phyloP scores from a whole-genome alignment of 2,329 filamentous ascomycete species.

The Helicocarpus griseus region DNA sequence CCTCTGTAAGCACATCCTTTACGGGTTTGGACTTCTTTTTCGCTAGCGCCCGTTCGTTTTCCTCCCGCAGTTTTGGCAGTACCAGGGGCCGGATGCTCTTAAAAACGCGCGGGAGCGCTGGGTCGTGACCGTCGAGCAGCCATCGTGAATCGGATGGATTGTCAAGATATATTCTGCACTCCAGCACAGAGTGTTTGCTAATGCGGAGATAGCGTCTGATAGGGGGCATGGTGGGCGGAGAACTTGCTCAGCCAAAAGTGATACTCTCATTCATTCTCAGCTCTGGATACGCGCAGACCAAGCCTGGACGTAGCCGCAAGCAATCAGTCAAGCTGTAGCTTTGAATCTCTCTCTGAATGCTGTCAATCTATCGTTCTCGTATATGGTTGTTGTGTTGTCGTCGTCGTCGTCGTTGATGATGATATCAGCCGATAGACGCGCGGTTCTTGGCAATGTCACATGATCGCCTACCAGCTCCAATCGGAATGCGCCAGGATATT shows the following conservation, averaged over 20 bases:
- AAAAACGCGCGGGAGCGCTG: conserved; percentile 73
- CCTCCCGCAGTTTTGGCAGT: conserved; percentile 82
- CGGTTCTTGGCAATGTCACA: no score
- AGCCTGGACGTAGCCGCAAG: no score
- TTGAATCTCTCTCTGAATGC: no score
- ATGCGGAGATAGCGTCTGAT: conserved; percentile 84
- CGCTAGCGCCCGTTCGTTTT: conserved; percentile 51
- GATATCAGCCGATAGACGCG: no score
- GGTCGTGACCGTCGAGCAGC: conserved; percentile 73
- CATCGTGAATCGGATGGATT: conserved; percentile 72
- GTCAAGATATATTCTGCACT: conserved; percentile 92
- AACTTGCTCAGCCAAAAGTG: neutral
- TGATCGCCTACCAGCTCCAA: no score
- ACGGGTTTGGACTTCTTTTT: conserved; percentile 72
- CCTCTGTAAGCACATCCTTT: conserved; percentile 77
- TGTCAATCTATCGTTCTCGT: no score
- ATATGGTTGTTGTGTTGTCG: neutral
- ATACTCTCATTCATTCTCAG: neutral
- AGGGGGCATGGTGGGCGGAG: conserved; percentile 57
- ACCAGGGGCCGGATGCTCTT: conserved; percentile 76
- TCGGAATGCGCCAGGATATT: no score
- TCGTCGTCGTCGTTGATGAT: neutral
- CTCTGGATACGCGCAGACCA: no score
- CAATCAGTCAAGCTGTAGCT: no score
- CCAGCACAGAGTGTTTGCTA: conserved; percentile 87